Evolutionary conservation across 768 basidiomycete species (phyloP).

Genomic region (Leccinum pellstonianum): DNA sequence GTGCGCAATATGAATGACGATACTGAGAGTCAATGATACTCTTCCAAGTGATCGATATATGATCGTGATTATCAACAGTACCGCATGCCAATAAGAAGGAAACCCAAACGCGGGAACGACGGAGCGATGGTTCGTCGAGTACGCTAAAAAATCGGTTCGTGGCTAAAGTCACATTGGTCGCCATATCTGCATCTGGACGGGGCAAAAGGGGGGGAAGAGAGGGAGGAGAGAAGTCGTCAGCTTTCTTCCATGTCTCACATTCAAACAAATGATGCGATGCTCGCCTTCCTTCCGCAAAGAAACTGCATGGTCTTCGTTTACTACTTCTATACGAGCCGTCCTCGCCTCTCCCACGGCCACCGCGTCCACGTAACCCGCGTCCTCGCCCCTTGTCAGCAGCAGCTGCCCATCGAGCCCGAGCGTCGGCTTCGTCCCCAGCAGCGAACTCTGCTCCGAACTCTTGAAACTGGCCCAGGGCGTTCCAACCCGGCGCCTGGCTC

Average conservation of each 20-base stretch:
- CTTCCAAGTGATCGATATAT: conserved; percentile 13
- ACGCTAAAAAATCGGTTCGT: conserved; percentile 47
- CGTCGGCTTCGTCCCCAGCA: conserved; percentile 45
- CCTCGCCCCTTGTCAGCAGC: conserved; percentile 47
- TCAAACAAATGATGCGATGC: conserved; percentile 48
- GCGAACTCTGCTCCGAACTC: conserved; percentile 47
- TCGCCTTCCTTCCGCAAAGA: conserved; percentile 92
- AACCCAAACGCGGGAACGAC: neutral
- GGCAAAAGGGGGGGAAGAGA: neutral
- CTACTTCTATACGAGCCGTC: conserved; percentile 70
- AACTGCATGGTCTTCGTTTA: conserved; percentile 89
- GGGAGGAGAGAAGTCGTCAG: conserved; percentile 31
- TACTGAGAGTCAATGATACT: conserved; percentile 5
- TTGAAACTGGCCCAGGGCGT: conserved; percentile 39
- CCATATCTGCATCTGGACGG: conserved; percentile 75
- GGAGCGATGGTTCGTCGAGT: neutral
- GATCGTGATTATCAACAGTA: conserved; percentile 14
- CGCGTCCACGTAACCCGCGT: conserved; percentile 58
- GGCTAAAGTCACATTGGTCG: conserved; percentile 84
- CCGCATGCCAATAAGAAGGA: conserved; percentile 12
- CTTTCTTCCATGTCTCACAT: conserved; percentile 26
- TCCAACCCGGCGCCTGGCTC: conserved; percentile 39
- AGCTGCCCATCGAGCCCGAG: conserved; percentile 44
- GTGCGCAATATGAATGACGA: conserved; percentile 4
- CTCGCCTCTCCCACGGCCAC: conserved; percentile 52